Base-by-base conservation (phyloP, 768 basidiomycete genomes). In the Rhizopogon roseolus region DNA sequence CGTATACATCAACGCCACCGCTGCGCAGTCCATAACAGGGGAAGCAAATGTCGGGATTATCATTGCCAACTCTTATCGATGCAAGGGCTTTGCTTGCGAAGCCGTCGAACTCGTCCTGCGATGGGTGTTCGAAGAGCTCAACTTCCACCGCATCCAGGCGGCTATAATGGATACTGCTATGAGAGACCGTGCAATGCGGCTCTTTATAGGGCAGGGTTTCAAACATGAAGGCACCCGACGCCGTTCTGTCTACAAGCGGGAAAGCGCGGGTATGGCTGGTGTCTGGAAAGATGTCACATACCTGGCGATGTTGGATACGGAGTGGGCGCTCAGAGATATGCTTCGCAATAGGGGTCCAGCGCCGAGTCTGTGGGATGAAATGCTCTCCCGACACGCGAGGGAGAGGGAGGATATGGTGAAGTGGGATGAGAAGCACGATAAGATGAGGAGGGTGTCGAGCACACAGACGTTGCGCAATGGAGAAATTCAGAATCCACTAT, bases 251-350 rank as follows among this genome's bases (percentile, higher is more conserved):
- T 78, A 66, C 60, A 76, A 76, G 55, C 70, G 74, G 5, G 63
- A 61, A 6, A 67, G 62, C 4, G 68, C 66, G n/a, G 69, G 66
- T 16, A 56, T 76, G 52, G 71, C 71, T 1, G 50, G 61, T 2
- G 67, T 74, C 43, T 86, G 81, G 81, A 82, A 77, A 57, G 82
- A 86, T 55, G 77, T 80, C 25, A 82, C 80, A 1, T 80, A 81
- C 58, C 66, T 86, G 34, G 83, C 77, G 6, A 73, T 87, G 58
- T 64, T 87, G 50, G 84, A 79, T 43, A 85, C 81, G 0, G 84
- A 86, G 42, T 86, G 82, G 82, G 51, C 68, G 25, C 57, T 81
- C 37, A 73, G 66, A 17, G 50, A 55, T 11, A 64, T 59, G 19
- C 41, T 25, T 4, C 19, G 41, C 1, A 50, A 38, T 19, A 27